Evolutionary conservation across 1,139 yeast species (phyloP), one percentile per base, ranked within the genome.

Genomic region (Saccharomyces pastorianus): DNA sequence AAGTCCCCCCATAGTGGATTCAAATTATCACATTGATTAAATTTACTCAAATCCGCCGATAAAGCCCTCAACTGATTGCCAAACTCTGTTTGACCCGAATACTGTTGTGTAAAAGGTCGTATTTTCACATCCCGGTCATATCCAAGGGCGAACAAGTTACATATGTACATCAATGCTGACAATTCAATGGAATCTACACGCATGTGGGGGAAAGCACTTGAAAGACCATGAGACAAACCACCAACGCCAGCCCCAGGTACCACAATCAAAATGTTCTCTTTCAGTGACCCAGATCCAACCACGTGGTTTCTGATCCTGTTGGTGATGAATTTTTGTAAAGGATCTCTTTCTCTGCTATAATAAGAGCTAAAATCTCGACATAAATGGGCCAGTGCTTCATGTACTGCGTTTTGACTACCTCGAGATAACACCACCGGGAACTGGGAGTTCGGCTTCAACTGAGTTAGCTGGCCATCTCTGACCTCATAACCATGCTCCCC

Each of bases 201-300:
- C 75, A 2, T 59, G 1, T 54, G 20, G 8, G 68, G 65, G 29
- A 72, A 74, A 57, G 68, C 58, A 3, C 56, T 52, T 0, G 89
- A 78, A 26, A 86, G 60, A 58, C 82, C 85, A 64, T 83, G 84
- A 1, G 95, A 83, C 1, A 86, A 71, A 60, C 87, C 74, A 0
- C 95, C 95, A 47, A 85, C 72, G 0, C 96, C 96, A 0, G 90
- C 80, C 0, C 96, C 96, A 0, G 96, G 96, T 2, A 86, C 78
- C 3, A 88, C 67, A 0, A 86, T 75, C 23, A 79, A 66, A 0
- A 86, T 80, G 2, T 31, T 31, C 0, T 59, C 53, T 49, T 65
- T 54, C 11, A 6, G 14, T 31, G 34, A 31, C 34, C 58, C 51
- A 4, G 70, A 67, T 0, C 58, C 55, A 1, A 73, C 56, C 7